Evolutionary conservation across 2,329 filamentous ascomycete genomes (phyloP), one percentile per base, ranked within the genome.

Genomic region (Penicillium griseofulvum): DNA sequence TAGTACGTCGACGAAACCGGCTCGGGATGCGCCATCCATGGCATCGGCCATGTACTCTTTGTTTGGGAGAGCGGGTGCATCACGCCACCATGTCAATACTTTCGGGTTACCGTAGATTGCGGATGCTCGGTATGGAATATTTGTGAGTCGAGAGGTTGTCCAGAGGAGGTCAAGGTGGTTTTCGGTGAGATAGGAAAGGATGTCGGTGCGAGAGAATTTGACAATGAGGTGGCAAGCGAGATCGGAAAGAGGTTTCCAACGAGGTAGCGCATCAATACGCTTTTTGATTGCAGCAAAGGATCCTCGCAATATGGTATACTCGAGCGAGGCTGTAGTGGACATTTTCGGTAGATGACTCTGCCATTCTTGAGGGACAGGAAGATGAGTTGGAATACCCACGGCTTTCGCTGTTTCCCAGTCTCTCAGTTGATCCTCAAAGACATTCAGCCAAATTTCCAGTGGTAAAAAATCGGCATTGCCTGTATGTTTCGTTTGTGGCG

Each of bases 361-460:
- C 91, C 91, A 96, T 62, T 89, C 84, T 34, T 78, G 72, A 0
- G 93, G 91, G 57, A 87, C 84, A 1, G 85, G 82, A 6, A 96
- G 78, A 52, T 84, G 91, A 1, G 91, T 91, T 67, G 89, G 93
- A 42, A 97, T 83, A 54, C 89, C 87, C 6, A 97, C 79, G 0
- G 89, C 87, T 61, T 87, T 87, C 10, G 93, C 89, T 19, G 95
- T 80, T 74, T 97, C 93, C 93, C 93, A 97, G 71, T 97, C 93
- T 41, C 86, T 86, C 0, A 91, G 84, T 59, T 87, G 85, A 61
- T 95, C 69, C 49, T 76, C 89, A 41, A 97, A 85, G 45, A 97
- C 88, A 54, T 93, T 88, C 31, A 88, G 88, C 91, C 92, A 96
- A 37, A 97, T 82, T 73, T 97, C 93, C 0, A 89, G 85, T 0